Base-by-base conservation (phyloP, 768 basidiomycete genomes). In the Naganishia kalamii region DNA sequence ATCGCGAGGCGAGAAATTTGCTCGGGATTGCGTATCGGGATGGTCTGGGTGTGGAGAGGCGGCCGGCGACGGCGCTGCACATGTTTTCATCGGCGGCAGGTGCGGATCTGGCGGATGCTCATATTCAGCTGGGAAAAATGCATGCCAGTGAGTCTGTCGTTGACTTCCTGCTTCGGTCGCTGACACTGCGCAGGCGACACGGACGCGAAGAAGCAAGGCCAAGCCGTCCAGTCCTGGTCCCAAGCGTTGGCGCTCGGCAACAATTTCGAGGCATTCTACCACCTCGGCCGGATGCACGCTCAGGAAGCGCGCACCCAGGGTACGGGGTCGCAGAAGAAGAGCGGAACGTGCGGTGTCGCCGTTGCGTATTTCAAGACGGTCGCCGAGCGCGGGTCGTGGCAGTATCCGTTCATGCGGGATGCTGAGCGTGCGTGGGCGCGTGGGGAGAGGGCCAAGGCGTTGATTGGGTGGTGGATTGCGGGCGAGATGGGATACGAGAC, bases 341-440 rank as follows among this genome's bases (percentile, higher is more conserved):
- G 67, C 17, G 88, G 90, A 37, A 87, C 88, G 2, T 99, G 96
- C 69, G 86, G 92, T 1, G 86, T 89, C 70, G 89, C 92, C 0
- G 89, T 94, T 2, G 89, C 90, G 0, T 97, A 91, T 81, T 89
- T 88, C 81, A 99, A 99, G 77, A 81, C 89, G 6, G 91, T 92
- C 4, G 84, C 89, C 0, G 96, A 99, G 75, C 85, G 90, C 25
- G 96, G 96, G 5, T 83, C 86, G n/a, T 83, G 81, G 80, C 88
- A 88, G 85, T 87, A 90, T 54, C 86, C 92, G 70, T 82, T 90
- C 54, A 73, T 96, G 29, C 82, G 84, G 37, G 90, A 94, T 44
- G 93, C 91, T 1, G 79, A 81, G 68, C 57, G 72, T 47, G 79
- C 80, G 75, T 82, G 85, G 33, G 85, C 83, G 12, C 84, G 84